Evolutionary conservation across 1,284 basidiomycete species (phyloP), one percentile per base, ranked within the genome.

Genomic region (Bjerkandera adusta): DNA sequence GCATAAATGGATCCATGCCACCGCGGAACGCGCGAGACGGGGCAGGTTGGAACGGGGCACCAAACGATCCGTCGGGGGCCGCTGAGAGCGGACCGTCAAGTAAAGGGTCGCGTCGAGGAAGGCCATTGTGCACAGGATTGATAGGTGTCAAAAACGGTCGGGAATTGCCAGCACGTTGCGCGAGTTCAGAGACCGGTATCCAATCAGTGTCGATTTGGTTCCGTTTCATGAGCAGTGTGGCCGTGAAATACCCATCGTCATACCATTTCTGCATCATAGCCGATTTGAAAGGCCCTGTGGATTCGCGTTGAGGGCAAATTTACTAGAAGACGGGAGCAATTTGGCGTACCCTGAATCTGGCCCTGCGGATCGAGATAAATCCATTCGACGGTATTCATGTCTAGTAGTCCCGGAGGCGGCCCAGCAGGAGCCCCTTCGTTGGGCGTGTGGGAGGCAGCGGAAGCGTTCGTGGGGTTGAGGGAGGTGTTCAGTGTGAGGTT

Each of bases 191-290:
- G 5, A 89, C 77, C 42, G 82, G 68, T 39, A 70, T 76, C 83
- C 84, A 90, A 6, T 83, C 76, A 7, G 58, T 57, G 59, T 90
- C 86, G 40, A 85, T 56, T 54, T 77, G 72, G 10, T 76, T 83
- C 40, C 92, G 84, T 60, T 87, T 91, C 77, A 96, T 85, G 27
- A 90, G 81, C 24, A 98, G 75, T 52, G 92, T 85, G 36, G 83
- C 73, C n/a, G 81, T 75, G 64, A 99, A 97, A 71, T 97, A 99
- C 12, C 87, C 87, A 61, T 89, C 89, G 46, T 91, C 83, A 65
- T 85, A 89, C 96, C 96, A 98, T 57, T 92, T 91, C 69, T 98
- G 94, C 96, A 99, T 98, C 50, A 89, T 65, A 52, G 86, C 81
- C 21, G 89, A 92, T 34, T 79, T 77, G 75, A 98, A 99, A 2